Evolutionary conservation across 1,284 basidiomycete genomes (phyloP).

Genomic region (Malassezia slooffiae): DNA sequence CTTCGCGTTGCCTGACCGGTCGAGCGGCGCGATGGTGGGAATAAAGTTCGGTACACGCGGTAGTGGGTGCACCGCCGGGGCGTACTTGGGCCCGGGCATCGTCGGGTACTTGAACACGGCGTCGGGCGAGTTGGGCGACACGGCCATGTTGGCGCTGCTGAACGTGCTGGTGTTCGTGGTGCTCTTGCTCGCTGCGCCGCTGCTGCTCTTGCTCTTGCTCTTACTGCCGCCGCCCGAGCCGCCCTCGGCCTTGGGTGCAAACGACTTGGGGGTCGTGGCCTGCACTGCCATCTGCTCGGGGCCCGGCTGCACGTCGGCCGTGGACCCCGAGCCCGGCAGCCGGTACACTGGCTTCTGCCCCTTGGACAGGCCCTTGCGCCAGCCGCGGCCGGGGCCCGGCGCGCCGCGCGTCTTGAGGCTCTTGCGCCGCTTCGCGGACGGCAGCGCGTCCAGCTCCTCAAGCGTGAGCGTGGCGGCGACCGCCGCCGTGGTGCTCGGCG

Average conservation of each 20-base stretch:
- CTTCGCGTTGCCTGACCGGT: constrained; percentile 6
- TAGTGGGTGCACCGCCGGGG: constrained; percentile 25
- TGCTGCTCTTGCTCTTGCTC: constrained; percentile 20
- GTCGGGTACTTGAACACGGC: constrained; percentile 30
- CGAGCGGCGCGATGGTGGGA: constrained; percentile 18
- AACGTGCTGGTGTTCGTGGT: not conserved
- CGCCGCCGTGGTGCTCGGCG: constrained; percentile 9
- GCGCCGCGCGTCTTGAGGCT: constrained; percentile 39
- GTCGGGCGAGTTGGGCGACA: constrained; percentile 7
- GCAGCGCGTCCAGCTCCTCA: constrained; percentile 41
- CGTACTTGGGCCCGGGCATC: constrained; percentile 19
- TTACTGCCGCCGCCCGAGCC: not conserved
- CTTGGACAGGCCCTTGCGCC: constrained; percentile 43
- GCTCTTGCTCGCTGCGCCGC: constrained; percentile 18
- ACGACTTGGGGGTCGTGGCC: constrained; percentile 10
- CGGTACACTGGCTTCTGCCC: constrained; percentile 42
- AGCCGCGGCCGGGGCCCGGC: constrained; percentile 39
- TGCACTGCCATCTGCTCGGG: constrained; percentile 11
- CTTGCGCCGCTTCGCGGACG: constrained; percentile 40
- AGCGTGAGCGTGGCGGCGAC: constrained; percentile 21
- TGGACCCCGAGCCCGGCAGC: constrained; percentile 24
- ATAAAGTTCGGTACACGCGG: constrained; percentile 24
- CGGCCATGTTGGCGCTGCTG: constrained; percentile 1
- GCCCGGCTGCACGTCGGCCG: constrained; percentile 14
- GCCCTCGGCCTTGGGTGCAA: not conserved